These are phyloP conservation scores for Parachaetomium inaequale DNA, from an alignment of 495 filamentous ascomycete species.

Conservation along the genomic window DNA sequence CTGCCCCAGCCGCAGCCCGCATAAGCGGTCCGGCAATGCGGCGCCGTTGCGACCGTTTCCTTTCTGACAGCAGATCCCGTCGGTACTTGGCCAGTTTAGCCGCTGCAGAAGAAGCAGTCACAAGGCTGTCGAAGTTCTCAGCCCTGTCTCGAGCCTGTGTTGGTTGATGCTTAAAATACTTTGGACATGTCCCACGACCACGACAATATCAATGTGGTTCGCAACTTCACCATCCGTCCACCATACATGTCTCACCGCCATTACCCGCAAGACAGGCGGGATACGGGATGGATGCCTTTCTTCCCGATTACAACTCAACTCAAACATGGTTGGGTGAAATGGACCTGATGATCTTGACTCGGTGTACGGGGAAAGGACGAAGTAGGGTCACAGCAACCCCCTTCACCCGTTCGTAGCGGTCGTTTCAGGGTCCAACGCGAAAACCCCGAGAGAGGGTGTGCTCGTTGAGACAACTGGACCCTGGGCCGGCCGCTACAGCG, in stretches of 20 bases:
- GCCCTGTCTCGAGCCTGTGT: too few species aligned
- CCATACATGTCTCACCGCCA: neutral
- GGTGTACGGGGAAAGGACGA: neutral
- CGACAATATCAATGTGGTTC: neutral
- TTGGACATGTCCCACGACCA: neutral
- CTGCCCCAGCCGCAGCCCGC: constrained; percentile 3
- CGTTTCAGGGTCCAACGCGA: constrained; percentile 18
- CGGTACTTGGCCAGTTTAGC: constrained; percentile 2
- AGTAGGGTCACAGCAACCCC: constrained; percentile 3
- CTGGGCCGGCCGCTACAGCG: constrained; percentile 12
- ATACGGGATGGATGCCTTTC: constrained; percentile 2
- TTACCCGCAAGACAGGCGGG: neutral
- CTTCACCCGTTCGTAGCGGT: neutral
- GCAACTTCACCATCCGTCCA: neutral
- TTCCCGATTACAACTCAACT: neutral
- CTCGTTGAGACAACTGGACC: constrained; percentile 18
- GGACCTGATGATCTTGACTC: constrained; percentile 1
- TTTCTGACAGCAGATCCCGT: neutral
- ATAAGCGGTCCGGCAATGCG: constrained; percentile 16
- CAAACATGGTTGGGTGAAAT: neutral
- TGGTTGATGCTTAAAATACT: neutral
- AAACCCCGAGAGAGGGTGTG: constrained; percentile 8
- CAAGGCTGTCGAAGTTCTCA: neutral
- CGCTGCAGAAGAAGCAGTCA: constrained; percentile 2
- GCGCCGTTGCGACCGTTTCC: neutral